phyloP scores from a whole-genome alignment of 768 basidiomycete species.

The Lactarius tabidus region DNA sequence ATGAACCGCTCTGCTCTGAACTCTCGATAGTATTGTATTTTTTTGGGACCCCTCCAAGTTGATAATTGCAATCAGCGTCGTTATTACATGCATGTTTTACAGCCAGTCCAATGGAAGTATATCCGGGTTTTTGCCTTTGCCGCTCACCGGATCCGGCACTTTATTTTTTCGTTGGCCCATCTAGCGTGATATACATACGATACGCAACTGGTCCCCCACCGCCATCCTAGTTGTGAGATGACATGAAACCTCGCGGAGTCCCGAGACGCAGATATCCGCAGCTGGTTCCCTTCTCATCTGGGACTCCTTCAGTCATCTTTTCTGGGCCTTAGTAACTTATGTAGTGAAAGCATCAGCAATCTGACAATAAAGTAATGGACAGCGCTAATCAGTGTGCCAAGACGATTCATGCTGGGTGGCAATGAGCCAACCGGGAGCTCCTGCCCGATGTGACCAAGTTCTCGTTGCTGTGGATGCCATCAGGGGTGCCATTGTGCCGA shows the following conservation, averaged over 20 bases:
- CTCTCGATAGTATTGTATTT: background rate
- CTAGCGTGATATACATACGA: background rate
- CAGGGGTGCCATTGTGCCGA: too few relatives aligned
- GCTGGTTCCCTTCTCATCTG: background rate
- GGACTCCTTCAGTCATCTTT: background rate
- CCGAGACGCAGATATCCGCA: background rate
- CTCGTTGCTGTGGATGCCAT: too few relatives aligned
- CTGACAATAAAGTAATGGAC: too few relatives aligned
- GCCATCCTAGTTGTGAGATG: background rate
- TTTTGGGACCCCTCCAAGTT: background rate
- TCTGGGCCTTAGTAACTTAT: background rate
- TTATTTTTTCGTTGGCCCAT: background rate
- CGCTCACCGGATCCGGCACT: background rate
- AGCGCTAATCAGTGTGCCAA: background rate
- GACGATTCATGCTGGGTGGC: background rate
- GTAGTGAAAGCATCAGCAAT: too few relatives aligned
- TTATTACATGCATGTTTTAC: background rate
- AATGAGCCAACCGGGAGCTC: background rate
- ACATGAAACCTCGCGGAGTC: background rate
- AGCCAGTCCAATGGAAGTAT: constrained; percentile 6
- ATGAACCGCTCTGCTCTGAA: background rate
- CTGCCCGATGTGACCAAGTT: too few relatives aligned
- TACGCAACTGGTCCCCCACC: background rate
- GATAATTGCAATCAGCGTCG: background rate
- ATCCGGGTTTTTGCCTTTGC: constrained; percentile 1